phyloP scores from a whole-genome alignment of 1,284 basidiomycete species.

The Boletus coffeatus region DNA sequence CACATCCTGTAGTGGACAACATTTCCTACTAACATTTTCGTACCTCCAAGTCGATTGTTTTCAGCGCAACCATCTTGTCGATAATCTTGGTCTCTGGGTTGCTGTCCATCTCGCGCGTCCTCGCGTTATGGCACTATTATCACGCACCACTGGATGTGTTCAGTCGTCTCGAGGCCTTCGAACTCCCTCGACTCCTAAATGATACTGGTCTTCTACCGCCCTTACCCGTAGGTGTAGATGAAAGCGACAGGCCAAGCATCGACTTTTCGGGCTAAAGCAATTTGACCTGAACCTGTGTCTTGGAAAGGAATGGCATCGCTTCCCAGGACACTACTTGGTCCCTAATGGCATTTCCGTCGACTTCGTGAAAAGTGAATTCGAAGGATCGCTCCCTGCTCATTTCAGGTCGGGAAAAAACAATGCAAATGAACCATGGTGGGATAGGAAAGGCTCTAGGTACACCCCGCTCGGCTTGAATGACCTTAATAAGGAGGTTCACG shows the following conservation, averaged over 20 bases:
- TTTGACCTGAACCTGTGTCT: constrained; percentile 82
- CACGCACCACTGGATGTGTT: constrained; percentile 81
- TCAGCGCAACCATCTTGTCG: constrained; percentile 70
- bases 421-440: constrained; percentile 47
- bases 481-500: constrained; percentile 74
- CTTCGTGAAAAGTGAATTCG: constrained; percentile 88
- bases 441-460: constrained; percentile 60
- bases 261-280: constrained; percentile 68
- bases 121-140: constrained; percentile 86
- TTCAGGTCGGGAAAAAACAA: constrained; percentile 39
- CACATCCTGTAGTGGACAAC: neutral
- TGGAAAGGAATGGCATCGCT: constrained; percentile 95
- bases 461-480: constrained; percentile 79
- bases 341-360: constrained; percentile 79
- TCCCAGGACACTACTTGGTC: constrained; percentile 87
- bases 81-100: constrained; percentile 61
- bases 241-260: constrained; percentile 54
- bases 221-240: constrained; percentile 35
- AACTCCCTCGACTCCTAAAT: constrained; percentile 79
- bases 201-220: constrained; percentile 58
- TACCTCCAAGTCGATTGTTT: constrained; percentile 65
- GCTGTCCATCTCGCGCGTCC: constrained; percentile 74
- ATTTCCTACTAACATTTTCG: constrained; percentile 3
- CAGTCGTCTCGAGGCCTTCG: constrained; percentile 68
- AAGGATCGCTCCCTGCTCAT: constrained; percentile 85